A percentile compares a stretch with the other conserved stretches of the same genome.
Evolutionary conservation across 192 early-diverging fungal species (phyloP).

Genomic region (Backusella macrospora): DNA sequence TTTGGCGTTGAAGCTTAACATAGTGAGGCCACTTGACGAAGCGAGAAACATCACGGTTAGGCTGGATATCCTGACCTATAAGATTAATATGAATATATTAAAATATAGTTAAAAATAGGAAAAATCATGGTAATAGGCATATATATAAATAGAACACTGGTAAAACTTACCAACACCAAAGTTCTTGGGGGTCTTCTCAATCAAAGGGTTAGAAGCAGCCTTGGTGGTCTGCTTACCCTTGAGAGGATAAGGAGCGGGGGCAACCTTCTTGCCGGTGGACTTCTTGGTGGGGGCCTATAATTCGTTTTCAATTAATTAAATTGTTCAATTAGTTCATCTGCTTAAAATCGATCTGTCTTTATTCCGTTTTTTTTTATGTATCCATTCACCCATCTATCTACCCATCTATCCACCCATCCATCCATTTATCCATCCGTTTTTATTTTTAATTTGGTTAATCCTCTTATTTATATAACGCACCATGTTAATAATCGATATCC

Average conservation of each 20-base stretch:
- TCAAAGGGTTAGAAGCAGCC: constrained; percentile 79
- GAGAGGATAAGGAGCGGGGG: constrained; percentile 82
- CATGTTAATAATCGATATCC: constrained; percentile 24
- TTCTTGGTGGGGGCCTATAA: constrained; percentile 53
- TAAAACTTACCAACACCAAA: constrained; percentile 84
- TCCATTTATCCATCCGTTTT: not conserved
- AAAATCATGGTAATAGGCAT: not conserved
- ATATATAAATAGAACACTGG: not conserved
- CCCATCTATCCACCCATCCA: not conserved
- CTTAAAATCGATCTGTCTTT: not conserved
- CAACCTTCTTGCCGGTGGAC: constrained; percentile 86
- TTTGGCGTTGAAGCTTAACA: constrained; percentile 98
- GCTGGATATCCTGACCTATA: constrained; percentile 93
- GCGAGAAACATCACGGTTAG: constrained; percentile 91
- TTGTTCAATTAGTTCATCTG: constrained; percentile 2
- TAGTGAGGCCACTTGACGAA: constrained; percentile 99
- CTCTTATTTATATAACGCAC: constrained; percentile 10
- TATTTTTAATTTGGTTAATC: not conserved
- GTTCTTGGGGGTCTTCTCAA: constrained; percentile 92
- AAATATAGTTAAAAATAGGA: constrained; percentile 25
- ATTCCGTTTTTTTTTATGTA: not conserved
- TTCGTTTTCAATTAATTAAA: constrained; percentile 4
- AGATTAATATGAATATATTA: not conserved
- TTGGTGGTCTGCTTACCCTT: constrained; percentile 75
- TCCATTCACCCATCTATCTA: constrained; percentile 10